A percentile compares a stretch with the other conserved stretches of the same genome.
Evolutionary conservation across 192 early-diverging fungal species (phyloP).

Genomic region (Entomortierella chlamydospora): DNA sequence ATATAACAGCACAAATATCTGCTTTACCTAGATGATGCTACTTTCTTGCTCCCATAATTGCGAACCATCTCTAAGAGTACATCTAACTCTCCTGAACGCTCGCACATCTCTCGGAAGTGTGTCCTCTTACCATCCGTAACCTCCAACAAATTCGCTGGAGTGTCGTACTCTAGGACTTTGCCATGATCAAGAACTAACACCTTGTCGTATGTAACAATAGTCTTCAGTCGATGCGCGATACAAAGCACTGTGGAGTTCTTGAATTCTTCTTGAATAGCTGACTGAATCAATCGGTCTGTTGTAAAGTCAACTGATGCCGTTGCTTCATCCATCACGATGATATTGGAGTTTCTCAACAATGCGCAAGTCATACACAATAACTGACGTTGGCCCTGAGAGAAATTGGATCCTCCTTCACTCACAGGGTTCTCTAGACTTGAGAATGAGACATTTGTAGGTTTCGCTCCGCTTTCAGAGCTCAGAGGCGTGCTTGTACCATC

Average conservation of each 20-base stretch:
- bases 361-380: conserved; percentile 84
- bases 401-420: conserved; percentile 78
- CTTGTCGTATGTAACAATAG: conserved; percentile 76
- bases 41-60: conserved; percentile 12
- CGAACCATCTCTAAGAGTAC: conserved; percentile 68
- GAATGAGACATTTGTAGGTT: conserved; percentile 51
- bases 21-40: no score
- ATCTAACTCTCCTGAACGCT: conserved; percentile 84
- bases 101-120: conserved; percentile 81
- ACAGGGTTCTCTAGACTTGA: conserved; percentile 61
- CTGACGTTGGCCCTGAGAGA: conserved; percentile 86
- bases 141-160: conserved; percentile 75
- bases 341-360: conserved; percentile 67
- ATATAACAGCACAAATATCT: no score
- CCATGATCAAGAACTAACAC: conserved; percentile 82
- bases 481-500: conserved; percentile 16
- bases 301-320: conserved; percentile 89
- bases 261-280: conserved; percentile 81
- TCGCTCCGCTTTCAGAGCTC: not conserved
- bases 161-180: conserved; percentile 84
- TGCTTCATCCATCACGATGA: conserved; percentile 89
- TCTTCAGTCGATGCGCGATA: conserved; percentile 87
- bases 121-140: conserved; percentile 61
- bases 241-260: conserved; percentile 79
- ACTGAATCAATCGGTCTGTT: conserved; percentile 86